Conservation (phyloP, 345 rosid genomes). For the Gossypium thurberi region DNA sequence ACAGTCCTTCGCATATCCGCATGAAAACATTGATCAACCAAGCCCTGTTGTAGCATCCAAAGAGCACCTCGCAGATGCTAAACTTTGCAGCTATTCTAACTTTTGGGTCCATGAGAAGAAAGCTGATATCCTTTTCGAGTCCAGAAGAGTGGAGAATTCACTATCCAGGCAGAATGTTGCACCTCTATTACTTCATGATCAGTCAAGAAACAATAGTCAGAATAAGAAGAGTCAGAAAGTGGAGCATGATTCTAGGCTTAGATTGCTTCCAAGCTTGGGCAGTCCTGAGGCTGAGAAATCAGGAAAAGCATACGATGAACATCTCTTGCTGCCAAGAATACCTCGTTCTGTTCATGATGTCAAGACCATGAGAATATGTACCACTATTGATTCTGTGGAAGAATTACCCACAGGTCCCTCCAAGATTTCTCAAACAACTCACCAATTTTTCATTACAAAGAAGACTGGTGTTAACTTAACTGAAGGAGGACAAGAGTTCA, state of each 20-base stretch:
- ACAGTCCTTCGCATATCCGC: constrained; percentile 16
- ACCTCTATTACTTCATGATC: constrained; percentile 18
- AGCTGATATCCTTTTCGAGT: constrained; percentile 21
- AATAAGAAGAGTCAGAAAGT: constrained; percentile 17
- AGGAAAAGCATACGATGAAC: constrained; percentile 15
- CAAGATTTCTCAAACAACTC: constrained; percentile 31
- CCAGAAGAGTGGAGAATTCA: constrained; percentile 17
- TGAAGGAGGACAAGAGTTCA: constrained; percentile 31
- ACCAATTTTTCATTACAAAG: constrained; percentile 33
- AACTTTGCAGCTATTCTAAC: constrained; percentile 20
- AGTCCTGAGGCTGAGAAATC: constrained; percentile 14
- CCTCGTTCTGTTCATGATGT: constrained; percentile 26
- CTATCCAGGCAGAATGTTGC: constrained; percentile 6
- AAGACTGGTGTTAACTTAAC: constrained; percentile 32
- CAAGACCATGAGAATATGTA: constrained; percentile 40
- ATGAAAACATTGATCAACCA: constrained; percentile 20
- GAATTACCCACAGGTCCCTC: constrained; percentile 26
- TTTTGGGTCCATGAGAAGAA: constrained; percentile 38
- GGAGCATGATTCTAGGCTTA: constrained; percentile 15
- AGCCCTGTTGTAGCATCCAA: constrained; percentile 18
- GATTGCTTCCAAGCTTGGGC: constrained; percentile 19
- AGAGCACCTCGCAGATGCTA: constrained; percentile 16
- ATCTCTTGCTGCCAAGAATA: constrained; percentile 23
- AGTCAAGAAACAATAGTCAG: constrained; percentile 18
- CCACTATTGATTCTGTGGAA: constrained; percentile 39